phyloP scores from a whole-genome alignment of 192 early-diverging fungal species.

The Jimgerdemannia lactiflua region DNA sequence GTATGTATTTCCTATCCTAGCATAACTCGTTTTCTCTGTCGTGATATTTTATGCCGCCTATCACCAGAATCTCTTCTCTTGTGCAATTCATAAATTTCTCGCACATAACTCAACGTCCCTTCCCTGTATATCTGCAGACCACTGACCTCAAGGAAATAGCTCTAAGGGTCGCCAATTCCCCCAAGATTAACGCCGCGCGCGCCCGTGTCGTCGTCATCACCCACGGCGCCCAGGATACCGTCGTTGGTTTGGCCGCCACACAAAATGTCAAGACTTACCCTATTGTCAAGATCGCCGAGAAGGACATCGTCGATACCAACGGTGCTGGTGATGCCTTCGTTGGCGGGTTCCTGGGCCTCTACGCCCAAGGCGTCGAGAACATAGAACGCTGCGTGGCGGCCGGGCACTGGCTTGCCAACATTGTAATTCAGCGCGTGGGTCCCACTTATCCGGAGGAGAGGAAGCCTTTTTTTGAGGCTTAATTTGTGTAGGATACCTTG shows the following conservation, averaged over 20 bases:
- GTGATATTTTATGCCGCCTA: too few relatives aligned
- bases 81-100: too few relatives aligned
- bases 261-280: slow-evolving; percentile 60
- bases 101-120: background rate
- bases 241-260: slow-evolving; percentile 64
- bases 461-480: slow-evolving; percentile 6
- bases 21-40: background rate
- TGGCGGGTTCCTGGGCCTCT: slow-evolving; percentile 89
- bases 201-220: slow-evolving; percentile 91
- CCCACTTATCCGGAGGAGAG: slow-evolving; percentile 61
- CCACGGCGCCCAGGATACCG: slow-evolving; percentile 75
- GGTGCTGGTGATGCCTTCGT: slow-evolving; percentile 98
- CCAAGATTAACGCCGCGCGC: slow-evolving; percentile 68
- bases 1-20: slow-evolving; percentile 5
- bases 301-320: slow-evolving; percentile 94
- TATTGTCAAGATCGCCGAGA: slow-evolving; percentile 51
- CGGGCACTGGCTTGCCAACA: slow-evolving; percentile 88
- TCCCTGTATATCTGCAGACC: slow-evolving; percentile 27
- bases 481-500: background rate
- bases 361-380: slow-evolving; percentile 67
- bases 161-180: slow-evolving; percentile 74
- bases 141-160: slow-evolving; percentile 83
- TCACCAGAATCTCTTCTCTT: too few relatives aligned
- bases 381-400: slow-evolving; percentile 69
- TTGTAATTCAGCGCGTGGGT: slow-evolving; percentile 79